phyloP scores from a whole-genome alignment of 768 basidiomycete species.

The Paxillus rubicundulus region DNA sequence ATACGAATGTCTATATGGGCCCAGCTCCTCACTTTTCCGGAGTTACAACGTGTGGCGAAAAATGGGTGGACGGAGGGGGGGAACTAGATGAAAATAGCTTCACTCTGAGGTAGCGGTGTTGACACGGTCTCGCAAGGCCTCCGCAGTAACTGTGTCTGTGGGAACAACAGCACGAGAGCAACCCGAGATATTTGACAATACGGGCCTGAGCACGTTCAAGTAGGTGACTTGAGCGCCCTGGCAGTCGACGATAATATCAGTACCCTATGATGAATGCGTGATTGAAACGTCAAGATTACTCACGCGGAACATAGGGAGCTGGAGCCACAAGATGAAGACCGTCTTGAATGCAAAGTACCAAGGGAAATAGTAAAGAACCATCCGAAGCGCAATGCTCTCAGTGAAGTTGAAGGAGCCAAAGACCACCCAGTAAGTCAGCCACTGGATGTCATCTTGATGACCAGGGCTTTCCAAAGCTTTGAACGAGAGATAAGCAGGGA shows the following conservation, averaged over 20 bases:
- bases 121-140: slow-evolving; percentile 45
- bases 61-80: background rate
- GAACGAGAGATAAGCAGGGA: slow-evolving; percentile 95
- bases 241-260: slow-evolving; percentile 7
- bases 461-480: slow-evolving; percentile 89
- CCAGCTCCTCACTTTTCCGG: background rate
- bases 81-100: slow-evolving; percentile 2
- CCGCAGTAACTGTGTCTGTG: slow-evolving; percentile 50
- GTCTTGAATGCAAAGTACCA: slow-evolving; percentile 97
- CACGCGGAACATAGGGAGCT: slow-evolving; percentile 81
- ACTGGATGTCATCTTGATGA: slow-evolving; percentile 84
- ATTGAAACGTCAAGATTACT: slow-evolving; percentile 31
- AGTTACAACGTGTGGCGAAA: background rate
- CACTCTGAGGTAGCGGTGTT: slow-evolving; percentile 38
- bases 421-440: slow-evolving; percentile 97
- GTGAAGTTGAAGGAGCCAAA: slow-evolving; percentile 93
- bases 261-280: background rate
- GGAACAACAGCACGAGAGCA: slow-evolving; percentile 43
- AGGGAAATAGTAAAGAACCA: slow-evolving; percentile 88
- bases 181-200: slow-evolving; percentile 62
- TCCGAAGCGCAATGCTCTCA: slow-evolving; percentile 79
- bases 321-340: slow-evolving; percentile 87
- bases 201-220: slow-evolving; percentile 71
- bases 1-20: slow-evolving; percentile 5
- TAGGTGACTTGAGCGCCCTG: slow-evolving; percentile 89